These are phyloP conservation scores for Scheffersomyces ergatensis DNA, from an alignment of 805 yeast genomes.

Conservation along the genomic window DNA sequence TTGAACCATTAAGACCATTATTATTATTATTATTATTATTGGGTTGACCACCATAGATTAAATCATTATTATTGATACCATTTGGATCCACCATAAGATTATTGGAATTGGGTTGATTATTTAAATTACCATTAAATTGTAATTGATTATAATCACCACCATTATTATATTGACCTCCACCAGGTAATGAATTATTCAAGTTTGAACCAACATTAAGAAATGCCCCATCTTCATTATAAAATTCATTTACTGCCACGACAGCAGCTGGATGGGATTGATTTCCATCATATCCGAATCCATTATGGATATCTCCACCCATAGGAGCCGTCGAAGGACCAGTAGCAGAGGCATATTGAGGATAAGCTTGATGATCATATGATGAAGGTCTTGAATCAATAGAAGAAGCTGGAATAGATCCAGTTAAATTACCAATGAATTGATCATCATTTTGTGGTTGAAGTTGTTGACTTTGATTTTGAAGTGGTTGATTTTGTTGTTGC, in stretches of 20 bases:
- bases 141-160: not conserved
- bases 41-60: not conserved
- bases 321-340: constrained; percentile 4
- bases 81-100: not conserved
- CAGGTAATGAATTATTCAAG: not conserved
- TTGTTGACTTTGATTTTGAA: constrained; percentile 8
- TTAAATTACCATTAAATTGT: not conserved
- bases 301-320: constrained; percentile 5
- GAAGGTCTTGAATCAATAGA: constrained; percentile 13
- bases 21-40: not conserved
- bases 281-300: constrained; percentile 8
- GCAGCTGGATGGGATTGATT: constrained; percentile 5
- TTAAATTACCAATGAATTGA: constrained; percentile 3
- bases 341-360: constrained; percentile 17
- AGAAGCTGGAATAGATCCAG: constrained; percentile 5
- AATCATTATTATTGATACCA: not conserved
- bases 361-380: constrained; percentile 15
- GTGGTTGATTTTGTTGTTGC: constrained; percentile 8
- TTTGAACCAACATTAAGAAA: constrained; percentile 9
- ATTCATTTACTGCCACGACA: constrained; percentile 14
- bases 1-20: constrained; percentile 4
- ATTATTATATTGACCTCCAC: constrained; percentile 1
- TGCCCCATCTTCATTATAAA: constrained; percentile 20
- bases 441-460: constrained; percentile 12
- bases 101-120: not conserved